Base-by-base conservation (phyloP, 495 filamentous ascomycete species). In the Penicillium paxilli region DNA sequence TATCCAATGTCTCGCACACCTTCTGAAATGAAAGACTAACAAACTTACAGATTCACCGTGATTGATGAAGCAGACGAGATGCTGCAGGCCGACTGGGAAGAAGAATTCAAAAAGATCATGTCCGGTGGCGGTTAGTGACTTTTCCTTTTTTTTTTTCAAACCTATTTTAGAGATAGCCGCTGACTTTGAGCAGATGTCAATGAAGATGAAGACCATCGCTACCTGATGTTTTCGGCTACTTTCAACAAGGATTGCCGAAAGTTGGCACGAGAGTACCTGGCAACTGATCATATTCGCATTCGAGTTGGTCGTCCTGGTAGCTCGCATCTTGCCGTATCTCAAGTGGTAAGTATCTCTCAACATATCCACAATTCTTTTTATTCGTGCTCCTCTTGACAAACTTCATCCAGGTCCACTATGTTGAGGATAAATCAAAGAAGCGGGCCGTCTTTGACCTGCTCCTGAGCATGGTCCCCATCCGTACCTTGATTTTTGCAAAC, bases 51-150 rank as follows among this genome's bases (percentile, higher is more conserved):
- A 58, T 90, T 83, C 70, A 87, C 94, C 56, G 83, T 98, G 49
- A 87, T 98, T 54, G 94, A 98, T 48, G 94, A 98, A 67, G 94
- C 94, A 1, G 94, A 98, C 66, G 92, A 97, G 73, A 84, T 98
- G 79, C 81, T 98, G 0, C 66, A 86, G 5, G 33, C 69, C 0
- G 89, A 90, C 62, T 96, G 92, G 91, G 78, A 87, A 42, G 71
- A 79, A 0, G 84, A 90, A 1, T 76, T 96, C 46, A 71, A 75
- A 12, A 76, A 80, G 54, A 87, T 96, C 48, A 83, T 96, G 76
- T 74, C 80, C 50, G 90, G 90, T 48, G 88, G 87, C 63, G 88
- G 89, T 90, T 79, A 75, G 82, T 50, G 3, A n/a, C n/a, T 6
- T 20, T 16, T 40, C 8, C 1, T 11, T 33, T 40, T 30, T 62